Evolutionary conservation across 73 alveolate genomes (phyloP), one percentile per base, ranked within the genome.

Genomic region (Paramecium pentaurelia): DNA sequence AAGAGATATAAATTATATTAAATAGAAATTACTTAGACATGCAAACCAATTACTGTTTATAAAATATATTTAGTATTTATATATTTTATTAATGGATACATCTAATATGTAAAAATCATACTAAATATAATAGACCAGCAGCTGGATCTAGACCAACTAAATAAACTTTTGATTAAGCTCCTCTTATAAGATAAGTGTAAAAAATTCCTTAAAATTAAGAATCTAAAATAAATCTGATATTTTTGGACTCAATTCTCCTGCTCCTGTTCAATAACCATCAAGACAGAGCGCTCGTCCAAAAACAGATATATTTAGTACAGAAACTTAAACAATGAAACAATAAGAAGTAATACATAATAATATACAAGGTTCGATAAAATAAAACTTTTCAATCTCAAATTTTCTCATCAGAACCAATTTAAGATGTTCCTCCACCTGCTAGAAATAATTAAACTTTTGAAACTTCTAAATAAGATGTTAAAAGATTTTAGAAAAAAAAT

Each of bases 121-220:
- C n/a, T n/a, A 38, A 14, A n/a, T 22, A 16, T 38, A 75, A 36
- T 75, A 34, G 88, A 75, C 88, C 88, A 16, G 70, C 88, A 37
- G 70, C 88, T 36, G 88, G 70, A 36, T 75, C 88, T 6, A 75
- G 42, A 75, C 68, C 88, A 16, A 22, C 20, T 11, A 75, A 75
- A 22, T 11, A 75, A 12, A 75, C 88, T 0, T 75, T 38, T 36
- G 88, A 75, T 75, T 36, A 75, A 18, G 88, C 88, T 42, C 68
- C 60, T 10, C 3, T 22, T 12, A 37, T 70, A 30, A 75, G 88
- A 75, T 36, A 75, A 42, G 37, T 75, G 68, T 75, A 75, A 38
- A 34, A 3, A 11, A 75, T 75, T 8, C 3, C 27, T 14, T 22
- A 22, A 22, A 3, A 11, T 10, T 8, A 32, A 64, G 84, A 10